phyloP scores from a whole-genome alignment of 23 red algal genomes.

The Pyropia yezoensis region DNA sequence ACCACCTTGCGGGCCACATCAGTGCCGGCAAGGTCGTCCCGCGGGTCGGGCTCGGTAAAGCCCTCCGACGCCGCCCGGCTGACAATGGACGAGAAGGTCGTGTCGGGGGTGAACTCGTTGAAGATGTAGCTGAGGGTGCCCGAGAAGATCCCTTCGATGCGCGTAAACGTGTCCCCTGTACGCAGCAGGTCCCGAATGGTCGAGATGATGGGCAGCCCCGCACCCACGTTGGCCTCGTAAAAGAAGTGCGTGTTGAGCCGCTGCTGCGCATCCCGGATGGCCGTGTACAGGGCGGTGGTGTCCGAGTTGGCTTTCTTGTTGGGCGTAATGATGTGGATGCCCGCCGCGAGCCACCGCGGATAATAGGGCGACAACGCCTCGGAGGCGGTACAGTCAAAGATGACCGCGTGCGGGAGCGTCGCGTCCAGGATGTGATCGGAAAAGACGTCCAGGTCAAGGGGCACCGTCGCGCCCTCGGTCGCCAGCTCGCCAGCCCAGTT shows the following conservation, averaged over 20 bases:
- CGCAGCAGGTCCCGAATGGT: conserved; percentile 85
- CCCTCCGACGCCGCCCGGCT: conserved; percentile 67
- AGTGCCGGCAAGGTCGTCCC: conserved; percentile 83
- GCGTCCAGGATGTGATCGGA: conserved; percentile 67
- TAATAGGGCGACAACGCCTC: conserved; percentile 74
- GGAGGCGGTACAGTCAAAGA: conserved; percentile 93
- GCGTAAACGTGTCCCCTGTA: conserved; percentile 84
- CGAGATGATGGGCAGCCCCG: conserved; percentile 91
- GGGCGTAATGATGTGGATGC: conserved; percentile 88
- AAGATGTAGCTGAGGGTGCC: conserved; percentile 97
- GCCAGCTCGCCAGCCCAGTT: conserved; percentile 37
- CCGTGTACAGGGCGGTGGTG: conserved; percentile 41
- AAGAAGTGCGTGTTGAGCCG: conserved; percentile 93
- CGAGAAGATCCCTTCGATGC: conserved; percentile 91
- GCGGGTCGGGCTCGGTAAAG: conserved; percentile 96
- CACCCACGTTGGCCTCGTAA: conserved; percentile 97
- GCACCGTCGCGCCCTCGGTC: conserved; percentile 5
- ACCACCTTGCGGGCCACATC: conserved; percentile 95
- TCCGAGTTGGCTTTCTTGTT: conserved; percentile 95
- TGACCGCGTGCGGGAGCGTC: conserved; percentile 81
- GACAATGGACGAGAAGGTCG: conserved; percentile 77
- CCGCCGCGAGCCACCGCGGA: conserved; percentile 60
- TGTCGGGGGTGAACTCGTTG: conserved; percentile 79
- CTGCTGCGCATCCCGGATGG: conserved; percentile 67
- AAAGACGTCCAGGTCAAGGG: conserved; percentile 52